Conservation (phyloP, 805 yeast species). For the Wickerhamia fluorescens region DNA sequence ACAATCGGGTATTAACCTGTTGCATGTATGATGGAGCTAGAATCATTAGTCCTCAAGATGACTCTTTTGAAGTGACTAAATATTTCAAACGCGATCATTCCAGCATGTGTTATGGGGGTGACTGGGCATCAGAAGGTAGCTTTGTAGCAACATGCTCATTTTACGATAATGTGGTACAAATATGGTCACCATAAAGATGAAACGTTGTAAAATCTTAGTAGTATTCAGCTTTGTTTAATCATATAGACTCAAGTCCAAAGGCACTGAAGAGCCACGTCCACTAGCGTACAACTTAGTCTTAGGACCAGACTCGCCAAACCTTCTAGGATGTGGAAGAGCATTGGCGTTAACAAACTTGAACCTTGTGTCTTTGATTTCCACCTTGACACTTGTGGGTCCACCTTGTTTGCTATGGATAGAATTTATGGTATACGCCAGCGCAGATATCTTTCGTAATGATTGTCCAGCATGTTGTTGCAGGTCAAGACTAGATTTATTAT, state of each 20-base stretch:
- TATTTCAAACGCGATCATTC: slow-evolving; percentile 66
- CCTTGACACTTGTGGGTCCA: too few species aligned
- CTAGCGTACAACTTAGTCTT: slow-evolving; percentile 78
- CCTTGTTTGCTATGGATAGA: too few species aligned
- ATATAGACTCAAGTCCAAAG: slow-evolving; percentile 47
- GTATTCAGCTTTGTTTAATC: too few species aligned
- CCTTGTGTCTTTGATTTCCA: slow-evolving; percentile 60
- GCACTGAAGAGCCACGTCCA: slow-evolving; percentile 91
- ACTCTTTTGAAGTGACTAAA: slow-evolving; percentile 23
- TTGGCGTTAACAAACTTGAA: slow-evolving; percentile 61
- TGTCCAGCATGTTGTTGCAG: slow-evolving; percentile 42
- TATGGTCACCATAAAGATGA: slow-evolving; percentile 44
- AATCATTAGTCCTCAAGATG: slow-evolving; percentile 33
- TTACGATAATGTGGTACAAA: slow-evolving; percentile 76
- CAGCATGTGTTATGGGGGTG: slow-evolving; percentile 96
- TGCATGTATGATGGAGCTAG: slow-evolving; percentile 97
- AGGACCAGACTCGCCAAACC: slow-evolving; percentile 45
- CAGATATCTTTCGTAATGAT: slow-evolving; percentile 52
- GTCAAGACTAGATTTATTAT: too few species aligned
- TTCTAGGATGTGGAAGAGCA: slow-evolving; percentile 84
- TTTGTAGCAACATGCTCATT: slow-evolving; percentile 79
- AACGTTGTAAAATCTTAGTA: too few species aligned
- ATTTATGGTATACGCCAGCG: slow-evolving; percentile 60
- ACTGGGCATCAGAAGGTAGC: slow-evolving; percentile 54
- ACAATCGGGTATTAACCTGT: slow-evolving; percentile 56